Evolutionary conservation across 1,139 yeast genomes (phyloP).

Genomic region (Komagataea norvegica): DNA sequence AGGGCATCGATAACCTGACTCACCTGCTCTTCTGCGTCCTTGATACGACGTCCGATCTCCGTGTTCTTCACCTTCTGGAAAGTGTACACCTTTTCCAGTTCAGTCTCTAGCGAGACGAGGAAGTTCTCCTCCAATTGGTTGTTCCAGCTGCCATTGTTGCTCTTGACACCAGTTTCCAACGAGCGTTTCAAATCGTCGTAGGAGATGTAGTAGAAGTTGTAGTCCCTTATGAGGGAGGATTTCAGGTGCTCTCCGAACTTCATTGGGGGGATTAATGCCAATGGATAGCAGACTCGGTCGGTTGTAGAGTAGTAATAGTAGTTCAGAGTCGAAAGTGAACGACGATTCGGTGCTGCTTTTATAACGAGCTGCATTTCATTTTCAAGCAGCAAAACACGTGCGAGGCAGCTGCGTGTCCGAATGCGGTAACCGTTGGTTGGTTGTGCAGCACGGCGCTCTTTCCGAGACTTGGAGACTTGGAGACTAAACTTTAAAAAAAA

Average conservation of each 20-base stretch:
- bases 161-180: constrained; percentile 58
- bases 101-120: constrained; percentile 66
- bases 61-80: constrained; percentile 85
- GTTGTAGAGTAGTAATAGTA: too few relatives aligned
- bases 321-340: too few relatives aligned
- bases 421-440: too few relatives aligned
- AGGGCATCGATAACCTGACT: constrained; percentile 52
- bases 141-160: constrained; percentile 59
- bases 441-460: too few relatives aligned
- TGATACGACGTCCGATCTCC: constrained; percentile 77
- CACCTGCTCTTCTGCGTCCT: constrained; percentile 70
- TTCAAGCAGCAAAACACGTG: too few relatives aligned
- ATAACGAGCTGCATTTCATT: too few relatives aligned
- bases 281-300: not conserved
- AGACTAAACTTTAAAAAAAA: too few relatives aligned
- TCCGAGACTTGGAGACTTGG: too few relatives aligned
- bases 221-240: constrained; percentile 73
- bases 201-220: constrained; percentile 82
- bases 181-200: constrained; percentile 87
- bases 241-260: constrained; percentile 76
- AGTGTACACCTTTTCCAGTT: constrained; percentile 84
- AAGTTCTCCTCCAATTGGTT: constrained; percentile 77
- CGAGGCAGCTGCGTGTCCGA: too few relatives aligned
- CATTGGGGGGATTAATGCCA: too few relatives aligned
- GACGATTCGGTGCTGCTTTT: too few relatives aligned